Base-by-base conservation (phyloP, 768 basidiomycete species). In the Ephemerocybe angulata region DNA sequence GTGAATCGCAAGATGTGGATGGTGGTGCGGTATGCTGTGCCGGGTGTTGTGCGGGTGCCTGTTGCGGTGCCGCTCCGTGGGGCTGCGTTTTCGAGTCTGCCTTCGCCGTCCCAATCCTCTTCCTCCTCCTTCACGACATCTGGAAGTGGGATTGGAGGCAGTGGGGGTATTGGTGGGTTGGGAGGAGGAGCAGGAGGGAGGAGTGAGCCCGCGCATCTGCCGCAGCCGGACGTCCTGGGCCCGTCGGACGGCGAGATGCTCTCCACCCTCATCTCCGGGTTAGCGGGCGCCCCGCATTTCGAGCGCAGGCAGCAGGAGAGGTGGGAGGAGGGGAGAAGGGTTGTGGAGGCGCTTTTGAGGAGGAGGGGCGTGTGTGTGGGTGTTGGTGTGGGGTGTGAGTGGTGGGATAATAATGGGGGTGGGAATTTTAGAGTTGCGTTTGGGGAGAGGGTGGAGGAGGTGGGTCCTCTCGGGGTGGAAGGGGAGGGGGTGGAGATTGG, bases 321-420 rank as follows among this genome's bases (percentile, higher is more conserved):
- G 25, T 31, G 29, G 8, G 17, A 17, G 40, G 27, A 24, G 52
- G 41, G 28, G 7, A 46, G 43, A 31, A 30, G 47, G 31, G 13
- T 28, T 6, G 46, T 55, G 5, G 53, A 38, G 33, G 24, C 12
- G 33, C 25, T 38, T 7, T 24, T 55, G 24, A 35, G 21, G 54
- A 55, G 33, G 46, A 22, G 31, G 33, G 25, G 43, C 2, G 30
- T 48, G 11, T 47, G 46, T 25, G 54, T 55, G 1, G 54, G 33
- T 48, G 46, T 30, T 1, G 54, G 54, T 22, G 37, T 55, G 5
- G 54, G 54, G 27, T 17, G 25, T 1, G 95, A 98, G 72, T 89
- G 87, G 79, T 98, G 96, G 96, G 96, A 98, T 72, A 95, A 93
- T 66, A 96, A 96, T 61, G 70, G 61, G 3, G 86, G 85, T 0